Percentiles rank a stretch among this genome's conserved stretches.
Conservation (phyloP, 768 basidiomycete species). For the Collybiopsis luxurians region DNA sequence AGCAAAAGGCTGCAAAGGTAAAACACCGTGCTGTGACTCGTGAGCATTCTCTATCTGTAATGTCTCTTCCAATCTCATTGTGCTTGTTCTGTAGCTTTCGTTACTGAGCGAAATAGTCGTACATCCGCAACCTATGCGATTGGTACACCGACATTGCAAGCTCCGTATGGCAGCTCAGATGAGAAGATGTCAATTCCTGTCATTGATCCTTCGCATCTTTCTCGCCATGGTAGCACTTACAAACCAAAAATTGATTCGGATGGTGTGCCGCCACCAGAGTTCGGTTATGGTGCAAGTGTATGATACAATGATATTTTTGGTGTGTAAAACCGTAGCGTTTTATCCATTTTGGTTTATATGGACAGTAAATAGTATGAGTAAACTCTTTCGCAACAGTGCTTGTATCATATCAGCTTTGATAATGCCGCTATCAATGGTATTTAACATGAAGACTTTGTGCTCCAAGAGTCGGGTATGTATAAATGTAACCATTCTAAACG, state of each 20-base stretch:
- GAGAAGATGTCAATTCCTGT: not conserved
- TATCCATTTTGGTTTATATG: too few species aligned
- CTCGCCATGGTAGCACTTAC: constrained; percentile 4
- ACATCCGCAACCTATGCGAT: not conserved
- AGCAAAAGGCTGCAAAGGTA: not conserved
- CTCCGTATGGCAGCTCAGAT: not conserved
- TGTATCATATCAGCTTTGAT: too few species aligned
- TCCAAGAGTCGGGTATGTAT: too few species aligned
- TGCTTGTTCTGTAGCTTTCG: not conserved
- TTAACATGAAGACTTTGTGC: too few species aligned
- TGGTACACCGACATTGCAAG: not conserved
- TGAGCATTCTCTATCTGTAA: not conserved
- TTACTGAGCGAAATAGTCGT: not conserved
- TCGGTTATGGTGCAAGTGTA: constrained; percentile 2
- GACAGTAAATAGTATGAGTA: too few species aligned
- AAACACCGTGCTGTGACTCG: not conserved
- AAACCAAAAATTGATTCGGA: constrained; percentile 3
- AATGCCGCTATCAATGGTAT: too few species aligned
- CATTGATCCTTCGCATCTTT: not conserved
- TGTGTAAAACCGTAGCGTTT: too few species aligned
- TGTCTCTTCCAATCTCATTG: not conserved
- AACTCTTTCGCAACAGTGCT: too few species aligned
- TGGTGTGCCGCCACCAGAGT: not conserved
- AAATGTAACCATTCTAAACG: too few species aligned
- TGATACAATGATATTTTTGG: not conserved